Conservation (phyloP, 208 protist genomes). For the Phytomonas sp. region DNA sequence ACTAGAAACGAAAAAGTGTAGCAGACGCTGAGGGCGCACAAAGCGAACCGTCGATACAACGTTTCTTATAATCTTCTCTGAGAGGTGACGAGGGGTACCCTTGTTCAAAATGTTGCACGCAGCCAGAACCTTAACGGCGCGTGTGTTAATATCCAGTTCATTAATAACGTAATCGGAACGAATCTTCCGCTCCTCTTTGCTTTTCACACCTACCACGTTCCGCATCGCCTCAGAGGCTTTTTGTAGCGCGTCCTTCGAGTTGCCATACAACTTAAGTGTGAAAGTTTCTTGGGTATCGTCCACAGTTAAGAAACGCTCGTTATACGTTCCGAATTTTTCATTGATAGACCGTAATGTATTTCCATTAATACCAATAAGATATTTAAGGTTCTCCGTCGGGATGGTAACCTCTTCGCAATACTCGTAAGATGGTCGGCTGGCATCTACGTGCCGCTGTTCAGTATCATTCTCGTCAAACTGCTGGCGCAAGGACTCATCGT, state of each 20-base stretch:
- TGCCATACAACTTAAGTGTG: slow-evolving; percentile 53
- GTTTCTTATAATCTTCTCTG: slow-evolving; percentile 56
- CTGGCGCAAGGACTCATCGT: slow-evolving; percentile 34
- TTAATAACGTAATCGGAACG: slow-evolving; percentile 80
- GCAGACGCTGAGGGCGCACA: slow-evolving; percentile 63
- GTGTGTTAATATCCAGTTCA: slow-evolving; percentile 73
- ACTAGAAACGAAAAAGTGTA: slow-evolving; percentile 69
- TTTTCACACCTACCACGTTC: slow-evolving; percentile 40
- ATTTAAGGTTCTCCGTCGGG: slow-evolving; percentile 75
- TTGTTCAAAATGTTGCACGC: slow-evolving; percentile 79
- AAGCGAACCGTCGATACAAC: slow-evolving; percentile 81
- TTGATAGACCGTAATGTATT: slow-evolving; percentile 58
- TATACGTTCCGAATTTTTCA: slow-evolving; percentile 54
- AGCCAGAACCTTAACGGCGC: slow-evolving; percentile 46
- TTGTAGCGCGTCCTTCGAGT: slow-evolving; percentile 42
- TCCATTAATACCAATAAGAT: slow-evolving; percentile 54
- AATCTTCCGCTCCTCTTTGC: slow-evolving; percentile 60
- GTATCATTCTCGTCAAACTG: background rate
- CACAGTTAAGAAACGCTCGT: slow-evolving; percentile 56
- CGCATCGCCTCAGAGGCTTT: slow-evolving; percentile 59
- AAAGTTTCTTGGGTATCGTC: slow-evolving; percentile 51
- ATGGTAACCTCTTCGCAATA: slow-evolving; percentile 38
- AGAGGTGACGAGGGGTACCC: slow-evolving; percentile 52
- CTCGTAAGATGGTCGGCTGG: slow-evolving; percentile 29
- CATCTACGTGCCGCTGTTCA: background rate